Evolutionary conservation across 129 eudicot species (phyloP).

Genomic region (Artemisia tridentata): DNA sequence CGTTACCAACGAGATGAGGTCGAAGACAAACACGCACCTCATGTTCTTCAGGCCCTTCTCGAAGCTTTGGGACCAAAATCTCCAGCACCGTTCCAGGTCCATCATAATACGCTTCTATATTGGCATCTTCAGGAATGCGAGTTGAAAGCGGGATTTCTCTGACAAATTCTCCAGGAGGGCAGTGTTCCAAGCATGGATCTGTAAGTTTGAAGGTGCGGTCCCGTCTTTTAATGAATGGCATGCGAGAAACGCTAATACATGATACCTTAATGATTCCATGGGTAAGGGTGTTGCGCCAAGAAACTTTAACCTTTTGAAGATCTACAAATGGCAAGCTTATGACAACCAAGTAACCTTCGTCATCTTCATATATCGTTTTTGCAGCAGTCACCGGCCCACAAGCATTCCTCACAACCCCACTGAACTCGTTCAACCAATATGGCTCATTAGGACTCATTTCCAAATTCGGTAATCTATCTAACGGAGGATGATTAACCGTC

Average conservation of each 20-base stretch:
- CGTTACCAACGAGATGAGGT: slow-evolving; percentile 61
- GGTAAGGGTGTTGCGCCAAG: slow-evolving; percentile 84
- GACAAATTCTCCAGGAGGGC: slow-evolving; percentile 92
- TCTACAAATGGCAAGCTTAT: slow-evolving; percentile 85
- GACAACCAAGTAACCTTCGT: slow-evolving; percentile 63
- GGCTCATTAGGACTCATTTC: slow-evolving; percentile 67
- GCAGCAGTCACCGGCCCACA: slow-evolving; percentile 92
- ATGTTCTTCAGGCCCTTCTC: slow-evolving; percentile 82
- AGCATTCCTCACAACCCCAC: slow-evolving; percentile 66
- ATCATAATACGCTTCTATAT: slow-evolving; percentile 88
- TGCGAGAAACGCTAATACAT: slow-evolving; percentile 64
- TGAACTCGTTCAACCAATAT: slow-evolving; percentile 61
- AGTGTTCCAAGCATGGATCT: slow-evolving; percentile 75
- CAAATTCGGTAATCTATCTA: slow-evolving; percentile 44
- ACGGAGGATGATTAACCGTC: slow-evolving; percentile 48
- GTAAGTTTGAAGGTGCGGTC: slow-evolving; percentile 72
- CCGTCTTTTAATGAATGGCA: slow-evolving; percentile 70
- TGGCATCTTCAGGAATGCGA: slow-evolving; percentile 88
- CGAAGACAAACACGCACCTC: slow-evolving; percentile 86
- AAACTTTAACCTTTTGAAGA: slow-evolving; percentile 79
- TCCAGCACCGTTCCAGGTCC: slow-evolving; percentile 77
- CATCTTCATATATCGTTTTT: slow-evolving; percentile 79
- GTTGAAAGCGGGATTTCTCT: slow-evolving; percentile 84
- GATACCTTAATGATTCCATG: slow-evolving; percentile 86
- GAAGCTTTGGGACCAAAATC: slow-evolving; percentile 85